Conservation (phyloP, 257 asterid species). For the Salvia rosmarinus region DNA sequence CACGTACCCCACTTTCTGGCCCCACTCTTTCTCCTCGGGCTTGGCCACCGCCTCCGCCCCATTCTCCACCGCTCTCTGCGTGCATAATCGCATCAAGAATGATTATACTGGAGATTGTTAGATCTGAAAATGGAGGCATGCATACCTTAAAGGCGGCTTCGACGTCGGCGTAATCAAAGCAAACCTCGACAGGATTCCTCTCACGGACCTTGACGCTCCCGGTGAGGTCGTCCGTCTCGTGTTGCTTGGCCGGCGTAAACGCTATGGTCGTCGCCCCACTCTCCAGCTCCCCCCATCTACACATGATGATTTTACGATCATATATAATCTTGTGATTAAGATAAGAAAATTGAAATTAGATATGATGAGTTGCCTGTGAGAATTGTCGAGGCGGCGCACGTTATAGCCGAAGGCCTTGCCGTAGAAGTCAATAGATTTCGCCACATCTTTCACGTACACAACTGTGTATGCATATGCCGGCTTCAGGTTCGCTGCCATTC, state of each 20-base stretch:
- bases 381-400: slow-evolving; percentile 69
- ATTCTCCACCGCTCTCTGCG: slow-evolving; percentile 78
- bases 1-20: slow-evolving; percentile 91
- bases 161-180: slow-evolving; percentile 77
- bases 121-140: neutral
- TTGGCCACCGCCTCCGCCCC: slow-evolving; percentile 75
- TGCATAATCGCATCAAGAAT: neutral
- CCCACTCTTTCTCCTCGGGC: slow-evolving; percentile 86
- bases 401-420: slow-evolving; percentile 68
- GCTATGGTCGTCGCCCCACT: slow-evolving; percentile 87
- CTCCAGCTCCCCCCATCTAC: slow-evolving; percentile 89
- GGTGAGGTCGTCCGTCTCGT: slow-evolving; percentile 75
- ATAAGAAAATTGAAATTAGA: too few species aligned
- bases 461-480: slow-evolving; percentile 76
- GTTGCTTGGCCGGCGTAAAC: slow-evolving; percentile 78
- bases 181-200: slow-evolving; percentile 72
- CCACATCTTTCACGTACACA: slow-evolving; percentile 71
- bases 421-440: slow-evolving; percentile 72
- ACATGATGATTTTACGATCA: too few species aligned
- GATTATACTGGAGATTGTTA: too few species aligned
- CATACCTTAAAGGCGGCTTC: slow-evolving; percentile 81
- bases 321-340: too few species aligned
- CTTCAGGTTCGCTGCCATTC: slow-evolving; percentile 52
- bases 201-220: slow-evolving; percentile 56
- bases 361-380: slow-evolving; percentile 51